Conservation (phyloP, 2,329 filamentous ascomycete genomes). For the Calonectria pseudoturangicola region DNA sequence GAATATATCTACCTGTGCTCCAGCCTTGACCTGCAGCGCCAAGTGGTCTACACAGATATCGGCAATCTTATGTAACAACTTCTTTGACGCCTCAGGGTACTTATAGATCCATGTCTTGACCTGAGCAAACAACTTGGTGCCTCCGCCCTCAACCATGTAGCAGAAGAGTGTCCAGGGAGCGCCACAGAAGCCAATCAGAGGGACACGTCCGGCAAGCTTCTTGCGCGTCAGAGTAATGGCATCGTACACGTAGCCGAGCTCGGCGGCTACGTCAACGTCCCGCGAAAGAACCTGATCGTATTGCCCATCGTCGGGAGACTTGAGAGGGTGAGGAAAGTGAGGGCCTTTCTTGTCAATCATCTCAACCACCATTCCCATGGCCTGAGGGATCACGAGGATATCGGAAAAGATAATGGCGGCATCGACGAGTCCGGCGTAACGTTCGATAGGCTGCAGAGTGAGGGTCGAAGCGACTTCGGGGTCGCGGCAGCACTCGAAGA, state of each 20-base stretch:
- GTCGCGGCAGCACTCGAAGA: conserved; percentile 97
- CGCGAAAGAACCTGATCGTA: conserved; percentile 85
- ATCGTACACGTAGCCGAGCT: conserved; percentile 95
- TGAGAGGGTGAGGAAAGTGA: conserved; percentile 91
- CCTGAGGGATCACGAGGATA: conserved; percentile 97
- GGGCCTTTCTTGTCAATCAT: conserved; percentile 99
- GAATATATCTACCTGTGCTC: conserved; percentile 81
- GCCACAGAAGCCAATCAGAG: conserved; percentile 96
- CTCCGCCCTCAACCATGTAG: conserved; percentile 99
- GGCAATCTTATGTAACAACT: conserved; percentile 90
- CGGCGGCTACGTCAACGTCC: conserved; percentile 87
- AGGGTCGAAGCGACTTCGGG: conserved; percentile 95
- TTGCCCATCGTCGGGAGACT: conserved; percentile 86
- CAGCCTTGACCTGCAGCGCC: conserved; percentile 92
- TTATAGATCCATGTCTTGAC: conserved; percentile 98
- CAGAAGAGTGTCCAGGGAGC: conserved; percentile 97
- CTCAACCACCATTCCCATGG: conserved; percentile 98
- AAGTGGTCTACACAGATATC: conserved; percentile 97
- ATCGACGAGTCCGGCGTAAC: conserved; percentile 92
- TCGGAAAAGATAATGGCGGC: conserved; percentile 99
- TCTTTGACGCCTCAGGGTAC: conserved; percentile 87
- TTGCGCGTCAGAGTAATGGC: conserved; percentile 93
- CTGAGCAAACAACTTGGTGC: conserved; percentile 94
- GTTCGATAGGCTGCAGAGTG: conserved; percentile 95
- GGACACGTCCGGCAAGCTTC: conserved; percentile 91